Percentiles rank a stretch among this genome's conserved stretches.
Conservation (phyloP, 805 yeast genomes). For the Starmerella scarabaei region DNA sequence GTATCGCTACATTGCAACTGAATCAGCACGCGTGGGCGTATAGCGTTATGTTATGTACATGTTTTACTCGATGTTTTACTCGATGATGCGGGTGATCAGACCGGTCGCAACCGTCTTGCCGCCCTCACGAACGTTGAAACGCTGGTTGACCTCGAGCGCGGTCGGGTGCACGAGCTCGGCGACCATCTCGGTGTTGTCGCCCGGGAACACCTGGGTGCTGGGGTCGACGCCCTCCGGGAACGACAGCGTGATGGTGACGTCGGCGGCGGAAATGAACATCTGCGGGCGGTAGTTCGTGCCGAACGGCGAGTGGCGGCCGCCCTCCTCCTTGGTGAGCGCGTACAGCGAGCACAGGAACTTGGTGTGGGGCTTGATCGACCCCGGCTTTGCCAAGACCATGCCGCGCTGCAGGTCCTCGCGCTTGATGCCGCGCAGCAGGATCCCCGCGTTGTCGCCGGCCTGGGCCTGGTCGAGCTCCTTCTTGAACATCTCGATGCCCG, state of each 20-base stretch:
- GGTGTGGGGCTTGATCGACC: conserved; percentile 80
- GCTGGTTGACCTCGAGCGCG: conserved; percentile 90
- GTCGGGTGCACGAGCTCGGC: conserved; percentile 82
- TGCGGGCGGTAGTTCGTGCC: conserved; percentile 97
- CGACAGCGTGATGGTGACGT: conserved; percentile 76
- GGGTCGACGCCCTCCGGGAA: conserved; percentile 83
- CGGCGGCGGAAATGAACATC: conserved; percentile 90
- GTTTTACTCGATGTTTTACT: too few species aligned
- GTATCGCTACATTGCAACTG: too few species aligned
- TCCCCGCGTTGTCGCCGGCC: conserved; percentile 99
- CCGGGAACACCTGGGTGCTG: conserved; percentile 88
- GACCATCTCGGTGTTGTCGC: conserved; percentile 96
- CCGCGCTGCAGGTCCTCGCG: conserved; percentile 96
- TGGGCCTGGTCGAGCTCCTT: conserved; percentile 94
- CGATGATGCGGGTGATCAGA: conserved; percentile 82
- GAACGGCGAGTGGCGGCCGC: conserved; percentile 98
- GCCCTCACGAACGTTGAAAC: conserved; percentile 99
- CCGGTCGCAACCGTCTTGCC: conserved; percentile 99
- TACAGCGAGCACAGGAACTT: conserved; percentile 89
- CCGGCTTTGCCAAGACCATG: conserved; percentile 92
- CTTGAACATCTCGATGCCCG: conserved; percentile 99
- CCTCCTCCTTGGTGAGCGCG: conserved; percentile 90
- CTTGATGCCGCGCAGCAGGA: conserved; percentile 93
- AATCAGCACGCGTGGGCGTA: too few species aligned
- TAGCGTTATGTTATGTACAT: too few species aligned